Conservation (phyloP, 768 basidiomycete genomes). For the Tulasnella sp. region DNA sequence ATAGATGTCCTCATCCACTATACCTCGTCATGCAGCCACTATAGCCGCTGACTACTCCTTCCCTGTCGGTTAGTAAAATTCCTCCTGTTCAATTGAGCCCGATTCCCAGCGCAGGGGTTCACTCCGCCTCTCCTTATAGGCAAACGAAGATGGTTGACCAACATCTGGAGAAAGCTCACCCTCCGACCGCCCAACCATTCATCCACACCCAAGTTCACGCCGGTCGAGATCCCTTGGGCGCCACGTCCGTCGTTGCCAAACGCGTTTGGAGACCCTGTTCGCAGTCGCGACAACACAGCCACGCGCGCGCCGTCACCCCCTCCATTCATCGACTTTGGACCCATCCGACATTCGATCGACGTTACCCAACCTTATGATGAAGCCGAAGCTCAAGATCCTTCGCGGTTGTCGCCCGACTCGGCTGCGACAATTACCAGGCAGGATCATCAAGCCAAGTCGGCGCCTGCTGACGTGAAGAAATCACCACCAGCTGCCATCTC, state of each 20-base stretch:
- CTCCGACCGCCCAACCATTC: not conserved
- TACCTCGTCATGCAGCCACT: not conserved
- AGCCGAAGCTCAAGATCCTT: not conserved
- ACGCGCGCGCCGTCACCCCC: not conserved
- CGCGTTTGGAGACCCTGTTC: not conserved
- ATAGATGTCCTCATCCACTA: constrained; percentile 5
- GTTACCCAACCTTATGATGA: not conserved
- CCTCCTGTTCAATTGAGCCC: not conserved
- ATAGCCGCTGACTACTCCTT: not conserved
- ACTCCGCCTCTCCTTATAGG: not conserved
- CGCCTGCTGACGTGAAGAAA: not conserved
- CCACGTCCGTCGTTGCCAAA: constrained; percentile 21
- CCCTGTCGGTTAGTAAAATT: not conserved
- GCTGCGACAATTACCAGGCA: not conserved
- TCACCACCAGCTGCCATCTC: not conserved
- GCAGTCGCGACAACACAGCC: constrained; percentile 5
- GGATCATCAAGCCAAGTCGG: not conserved
- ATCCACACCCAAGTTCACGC: not conserved
- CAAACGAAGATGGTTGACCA: constrained; percentile 4
- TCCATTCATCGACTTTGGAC: not conserved
- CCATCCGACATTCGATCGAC: constrained; percentile 7
- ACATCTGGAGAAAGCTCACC: constrained; percentile 14
- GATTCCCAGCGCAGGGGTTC: not conserved
- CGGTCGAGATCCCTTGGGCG: not conserved
- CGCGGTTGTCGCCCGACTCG: not conserved